A percentile compares a stretch with the other conserved stretches of the same genome.
These are phyloP conservation scores for Saccharum hybrid DNA, from an alignment of 202 grass and related monocot genomes.

Conservation along the genomic window DNA sequence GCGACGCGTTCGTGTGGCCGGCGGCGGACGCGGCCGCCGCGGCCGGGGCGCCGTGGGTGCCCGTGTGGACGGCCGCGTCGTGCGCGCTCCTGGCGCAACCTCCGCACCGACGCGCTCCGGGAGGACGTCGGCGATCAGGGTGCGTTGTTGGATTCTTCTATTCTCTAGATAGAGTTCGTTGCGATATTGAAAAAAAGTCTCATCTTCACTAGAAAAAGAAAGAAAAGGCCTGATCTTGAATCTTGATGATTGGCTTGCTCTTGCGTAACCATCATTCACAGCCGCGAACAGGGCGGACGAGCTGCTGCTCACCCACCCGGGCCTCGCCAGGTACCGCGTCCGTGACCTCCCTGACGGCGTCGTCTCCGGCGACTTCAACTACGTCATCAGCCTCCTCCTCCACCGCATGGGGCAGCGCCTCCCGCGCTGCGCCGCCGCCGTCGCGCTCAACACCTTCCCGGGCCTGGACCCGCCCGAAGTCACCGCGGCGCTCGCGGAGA, in stretches of 20 bases:
- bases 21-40: conserved; percentile 46
- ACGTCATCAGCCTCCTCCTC: conserved; percentile 53
- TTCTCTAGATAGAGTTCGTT: not conserved
- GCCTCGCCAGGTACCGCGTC: conserved; percentile 50
- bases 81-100: conserved; percentile 51
- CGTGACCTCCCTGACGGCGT: conserved; percentile 78
- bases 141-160: not conserved
- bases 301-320: conserved; percentile 42
- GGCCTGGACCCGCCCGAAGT: conserved; percentile 45
- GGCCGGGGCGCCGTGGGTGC: conserved; percentile 47
- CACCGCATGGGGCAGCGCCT: conserved; percentile 51
- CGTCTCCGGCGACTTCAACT: conserved; percentile 55
- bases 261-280: not conserved
- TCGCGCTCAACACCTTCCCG: conserved; percentile 62
- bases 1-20: conserved; percentile 69
- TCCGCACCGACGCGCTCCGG: conserved; percentile 66
- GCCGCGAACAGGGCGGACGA: conserved; percentile 37
- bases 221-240: not conserved
- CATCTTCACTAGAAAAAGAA: too few species aligned
- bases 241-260: not conserved
- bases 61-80: conserved; percentile 59
- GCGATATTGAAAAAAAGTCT: not conserved
- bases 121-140: conserved; percentile 49
- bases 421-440: conserved; percentile 35
- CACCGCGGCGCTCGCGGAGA: conserved; percentile 28